Evolutionary conservation across 23 red algal genomes (phyloP).

Genomic region (Agarophyton chilense): DNA sequence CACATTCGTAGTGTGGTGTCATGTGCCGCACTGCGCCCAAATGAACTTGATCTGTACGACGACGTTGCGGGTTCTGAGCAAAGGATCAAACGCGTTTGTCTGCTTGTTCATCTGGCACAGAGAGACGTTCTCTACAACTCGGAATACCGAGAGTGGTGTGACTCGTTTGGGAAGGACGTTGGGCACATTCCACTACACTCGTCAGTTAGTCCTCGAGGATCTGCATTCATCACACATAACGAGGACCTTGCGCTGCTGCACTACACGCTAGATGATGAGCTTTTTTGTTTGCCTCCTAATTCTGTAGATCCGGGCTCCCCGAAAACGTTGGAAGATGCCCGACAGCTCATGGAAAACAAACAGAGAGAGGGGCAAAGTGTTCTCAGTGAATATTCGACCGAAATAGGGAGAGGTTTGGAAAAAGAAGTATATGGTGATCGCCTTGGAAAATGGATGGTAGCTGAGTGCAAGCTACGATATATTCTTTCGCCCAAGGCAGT

Average conservation of each 20-base stretch:
- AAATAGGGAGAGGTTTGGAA: not conserved
- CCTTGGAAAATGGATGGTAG: slow-evolving; percentile 31
- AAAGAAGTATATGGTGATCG: not conserved
- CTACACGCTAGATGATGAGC: slow-evolving; percentile 49
- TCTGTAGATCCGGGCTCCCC: not conserved
- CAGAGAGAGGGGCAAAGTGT: not conserved
- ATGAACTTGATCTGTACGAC: not conserved
- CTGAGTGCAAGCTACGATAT: slow-evolving; percentile 46
- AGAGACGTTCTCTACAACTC: slow-evolving; percentile 31
- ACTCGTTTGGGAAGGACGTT: slow-evolving; percentile 39
- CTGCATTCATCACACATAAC: slow-evolving; percentile 40
- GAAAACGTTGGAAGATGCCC: not conserved
- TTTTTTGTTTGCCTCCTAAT: slow-evolving; percentile 35
- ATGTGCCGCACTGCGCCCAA: slow-evolving; percentile 10
- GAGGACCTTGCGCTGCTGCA: slow-evolving; percentile 42
- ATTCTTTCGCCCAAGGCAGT: slow-evolving; percentile 40
- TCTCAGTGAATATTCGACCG: not conserved
- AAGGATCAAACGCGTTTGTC: not conserved
- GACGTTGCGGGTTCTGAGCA: not conserved
- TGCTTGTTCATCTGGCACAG: slow-evolving; percentile 51
- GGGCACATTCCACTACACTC: slow-evolving; percentile 59
- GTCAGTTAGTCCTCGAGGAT: slow-evolving; percentile 11
- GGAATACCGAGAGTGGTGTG: slow-evolving; percentile 55
- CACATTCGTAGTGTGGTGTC: slow-evolving; percentile 54
- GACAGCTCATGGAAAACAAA: not conserved